These are phyloP conservation scores for Escallonia rubra DNA, from an alignment of 129 eudicot genomes.

Conservation along the genomic window DNA sequence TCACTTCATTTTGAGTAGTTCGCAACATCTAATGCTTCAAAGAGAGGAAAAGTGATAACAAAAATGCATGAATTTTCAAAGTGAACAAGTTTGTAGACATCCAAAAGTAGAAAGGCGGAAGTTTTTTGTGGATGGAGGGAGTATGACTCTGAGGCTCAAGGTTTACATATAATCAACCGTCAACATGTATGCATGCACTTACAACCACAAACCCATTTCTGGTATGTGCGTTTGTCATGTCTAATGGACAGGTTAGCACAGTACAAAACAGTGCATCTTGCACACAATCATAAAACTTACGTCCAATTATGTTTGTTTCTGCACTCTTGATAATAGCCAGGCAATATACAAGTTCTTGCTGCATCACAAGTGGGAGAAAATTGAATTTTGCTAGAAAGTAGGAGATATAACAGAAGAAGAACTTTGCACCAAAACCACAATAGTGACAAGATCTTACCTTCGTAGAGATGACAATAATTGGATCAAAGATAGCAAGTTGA, in stretches of 20 bases:
- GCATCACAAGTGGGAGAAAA: constrained; percentile 15
- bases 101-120: not conserved
- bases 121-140: no score
- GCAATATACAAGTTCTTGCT: constrained; percentile 74
- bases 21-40: no score
- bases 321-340: constrained; percentile 75
- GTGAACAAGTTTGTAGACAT: no score
- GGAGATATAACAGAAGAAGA: not conserved
- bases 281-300: constrained; percentile 43
- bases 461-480: constrained; percentile 72
- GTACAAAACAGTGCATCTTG: not conserved
- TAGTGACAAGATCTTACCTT: constrained; percentile 36
- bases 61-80: no score
- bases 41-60: no score
- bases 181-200: not conserved
- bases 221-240: not conserved
- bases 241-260: not conserved
- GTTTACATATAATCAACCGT: not conserved
- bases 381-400: not conserved
- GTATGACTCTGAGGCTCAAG: not conserved
- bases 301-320: constrained; percentile 82
- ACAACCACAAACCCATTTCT: no score
- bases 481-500: constrained; percentile 60
- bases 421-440: constrained; percentile 1
- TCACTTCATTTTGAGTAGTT: no score